Evolutionary conservation across 495 filamentous ascomycete genomes (phyloP).

Genomic region (Oidiodendron maius): DNA sequence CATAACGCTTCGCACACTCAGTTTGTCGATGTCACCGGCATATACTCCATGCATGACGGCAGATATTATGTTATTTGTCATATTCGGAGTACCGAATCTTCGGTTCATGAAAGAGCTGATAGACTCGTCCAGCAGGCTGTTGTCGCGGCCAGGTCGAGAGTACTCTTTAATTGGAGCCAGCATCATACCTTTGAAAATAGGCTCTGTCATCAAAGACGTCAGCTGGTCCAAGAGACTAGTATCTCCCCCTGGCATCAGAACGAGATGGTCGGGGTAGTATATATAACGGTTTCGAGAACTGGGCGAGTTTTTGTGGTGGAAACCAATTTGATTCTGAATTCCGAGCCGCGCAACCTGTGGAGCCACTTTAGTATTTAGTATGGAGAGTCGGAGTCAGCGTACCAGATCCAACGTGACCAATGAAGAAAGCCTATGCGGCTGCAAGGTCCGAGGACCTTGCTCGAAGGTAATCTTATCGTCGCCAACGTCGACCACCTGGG

Average conservation of each 20-base stretch:
- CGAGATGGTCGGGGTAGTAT: conserved; percentile 88
- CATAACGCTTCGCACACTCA: conserved; percentile 64
- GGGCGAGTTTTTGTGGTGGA: no score
- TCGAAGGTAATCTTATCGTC: conserved; percentile 65
- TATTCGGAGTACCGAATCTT: conserved; percentile 39
- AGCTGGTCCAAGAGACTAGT: conserved; percentile 21
- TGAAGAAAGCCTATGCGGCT: conserved; percentile 41
- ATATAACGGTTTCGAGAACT: conserved; percentile 71
- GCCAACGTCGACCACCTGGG: conserved; percentile 53
- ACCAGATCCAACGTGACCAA: conserved; percentile 53
- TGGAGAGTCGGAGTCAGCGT: conserved; percentile 4
- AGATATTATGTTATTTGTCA: conserved; percentile 73
- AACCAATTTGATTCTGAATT: conserved; percentile 57
- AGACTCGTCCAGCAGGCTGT: conserved; percentile 55
- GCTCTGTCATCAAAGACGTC: conserved; percentile 48
- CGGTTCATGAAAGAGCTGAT: conserved; percentile 62
- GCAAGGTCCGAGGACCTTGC: conserved; percentile 75
- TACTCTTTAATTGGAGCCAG: conserved; percentile 31
- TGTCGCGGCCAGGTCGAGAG: conserved; percentile 7
- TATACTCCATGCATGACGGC: conserved; percentile 86
- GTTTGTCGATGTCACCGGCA: conserved; percentile 79
- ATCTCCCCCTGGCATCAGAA: conserved; percentile 52
- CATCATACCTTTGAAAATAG: conserved; percentile 51
- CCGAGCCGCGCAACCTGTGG: conserved; percentile 58
- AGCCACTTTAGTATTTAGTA: conserved; percentile 5